phyloP scores from a whole-genome alignment of 805 yeast genomes.

The Zygotorulaspora sp. region DNA sequence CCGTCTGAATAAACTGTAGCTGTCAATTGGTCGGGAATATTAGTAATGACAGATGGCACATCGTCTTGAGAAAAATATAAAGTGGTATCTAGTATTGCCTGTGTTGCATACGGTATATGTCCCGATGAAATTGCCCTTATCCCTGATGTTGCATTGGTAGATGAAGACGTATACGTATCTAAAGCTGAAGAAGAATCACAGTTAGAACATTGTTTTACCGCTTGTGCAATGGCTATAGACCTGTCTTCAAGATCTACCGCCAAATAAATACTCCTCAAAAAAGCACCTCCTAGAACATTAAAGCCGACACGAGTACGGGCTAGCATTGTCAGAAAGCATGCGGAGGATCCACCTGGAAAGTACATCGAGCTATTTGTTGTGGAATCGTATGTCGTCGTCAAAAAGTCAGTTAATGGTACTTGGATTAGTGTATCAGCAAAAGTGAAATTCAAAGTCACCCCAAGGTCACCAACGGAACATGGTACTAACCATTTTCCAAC shows the following conservation, averaged over 20 bases:
- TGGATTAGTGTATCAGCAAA: slow-evolving; percentile 50
- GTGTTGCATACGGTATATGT: slow-evolving; percentile 48
- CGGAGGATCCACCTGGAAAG: slow-evolving; percentile 51
- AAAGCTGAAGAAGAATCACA: slow-evolving; percentile 5
- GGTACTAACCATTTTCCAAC: slow-evolving; percentile 56
- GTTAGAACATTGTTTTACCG: slow-evolving; percentile 29
- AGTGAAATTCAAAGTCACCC: slow-evolving; percentile 49
- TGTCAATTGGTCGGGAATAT: slow-evolving; percentile 29
- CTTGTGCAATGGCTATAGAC: slow-evolving; percentile 52
- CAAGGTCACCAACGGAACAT: slow-evolving; percentile 47
- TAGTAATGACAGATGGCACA: slow-evolving; percentile 8
- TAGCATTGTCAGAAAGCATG: slow-evolving; percentile 51
- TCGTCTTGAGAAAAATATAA: slow-evolving; percentile 15
- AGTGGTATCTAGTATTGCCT: slow-evolving; percentile 27
- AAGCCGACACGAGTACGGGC: slow-evolving; percentile 49
- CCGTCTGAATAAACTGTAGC: slow-evolving; percentile 34
- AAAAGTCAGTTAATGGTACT: slow-evolving; percentile 47
- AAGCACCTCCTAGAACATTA: slow-evolving; percentile 54
- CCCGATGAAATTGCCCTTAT: slow-evolving; percentile 38
- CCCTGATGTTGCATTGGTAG: slow-evolving; percentile 2
- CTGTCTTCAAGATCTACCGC: slow-evolving; percentile 61
- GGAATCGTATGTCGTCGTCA: slow-evolving; percentile 37
- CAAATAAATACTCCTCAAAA: slow-evolving; percentile 48
- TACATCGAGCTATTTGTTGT: slow-evolving; percentile 37
- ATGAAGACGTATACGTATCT: slow-evolving; percentile 3